Conservation (phyloP, 176 grass and related monocot species). For the Poa annua region DNA sequence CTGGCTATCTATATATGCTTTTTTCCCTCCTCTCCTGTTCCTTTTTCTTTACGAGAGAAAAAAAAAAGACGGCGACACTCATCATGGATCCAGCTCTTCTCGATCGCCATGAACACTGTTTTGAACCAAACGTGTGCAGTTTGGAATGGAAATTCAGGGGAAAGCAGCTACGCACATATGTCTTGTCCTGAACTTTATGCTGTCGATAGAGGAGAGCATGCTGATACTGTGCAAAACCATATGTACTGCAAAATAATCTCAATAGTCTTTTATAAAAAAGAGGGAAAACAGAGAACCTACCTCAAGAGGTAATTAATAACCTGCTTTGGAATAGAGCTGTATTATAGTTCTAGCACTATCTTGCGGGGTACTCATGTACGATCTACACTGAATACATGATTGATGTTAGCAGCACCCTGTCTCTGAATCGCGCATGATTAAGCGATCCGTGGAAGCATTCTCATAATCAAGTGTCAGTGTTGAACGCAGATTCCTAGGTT, state of each 20-base stretch:
- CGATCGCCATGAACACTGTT: neutral
- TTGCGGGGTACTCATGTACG: neutral
- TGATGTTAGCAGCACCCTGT: neutral
- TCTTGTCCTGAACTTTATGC: neutral
- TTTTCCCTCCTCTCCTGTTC: neutral
- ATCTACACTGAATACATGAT: neutral
- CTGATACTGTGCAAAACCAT: neutral
- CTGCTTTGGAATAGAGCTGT: neutral
- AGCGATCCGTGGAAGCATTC: constrained; percentile 20
- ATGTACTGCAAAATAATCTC: too few species aligned
- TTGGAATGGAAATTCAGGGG: neutral
- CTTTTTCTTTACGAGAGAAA: neutral
- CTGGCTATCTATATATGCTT: neutral
- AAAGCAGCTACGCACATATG: neutral
- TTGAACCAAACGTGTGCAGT: neutral
- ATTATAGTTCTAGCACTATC: neutral
- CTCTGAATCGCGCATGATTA: constrained; percentile 30
- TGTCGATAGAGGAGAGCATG: neutral
- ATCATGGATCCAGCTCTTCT: neutral
- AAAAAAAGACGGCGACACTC: neutral
- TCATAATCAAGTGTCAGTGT: constrained; percentile 16
- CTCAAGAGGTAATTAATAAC: neutral
- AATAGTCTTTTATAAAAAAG: too few species aligned
- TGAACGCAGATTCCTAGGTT: neutral
- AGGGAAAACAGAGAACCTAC: neutral